Evolutionary conservation across 2,329 filamentous ascomycete species (phyloP).

Genomic region (Trichothecium sympodiale): DNA sequence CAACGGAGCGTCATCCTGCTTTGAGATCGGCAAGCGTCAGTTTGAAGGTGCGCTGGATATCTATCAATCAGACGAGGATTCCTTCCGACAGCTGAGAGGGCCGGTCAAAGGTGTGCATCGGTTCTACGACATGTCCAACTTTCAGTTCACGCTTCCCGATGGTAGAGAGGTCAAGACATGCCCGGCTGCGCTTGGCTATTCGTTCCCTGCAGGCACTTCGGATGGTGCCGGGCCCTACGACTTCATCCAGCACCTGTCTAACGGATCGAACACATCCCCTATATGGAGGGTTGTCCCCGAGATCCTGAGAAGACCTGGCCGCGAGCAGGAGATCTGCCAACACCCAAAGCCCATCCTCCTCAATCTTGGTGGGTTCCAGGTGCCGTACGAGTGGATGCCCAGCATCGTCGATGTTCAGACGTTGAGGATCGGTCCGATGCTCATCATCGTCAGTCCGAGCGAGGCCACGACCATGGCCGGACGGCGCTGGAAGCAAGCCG

Average conservation of each 20-base stretch:
- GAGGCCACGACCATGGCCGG: slow-evolving; percentile 92
- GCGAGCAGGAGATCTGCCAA: slow-evolving; percentile 66
- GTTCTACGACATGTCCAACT: slow-evolving; percentile 72
- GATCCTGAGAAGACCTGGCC: slow-evolving; percentile 57
- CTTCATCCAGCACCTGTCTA: slow-evolving; percentile 77
- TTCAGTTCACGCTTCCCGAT: slow-evolving; percentile 62
- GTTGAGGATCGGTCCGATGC: slow-evolving; percentile 70
- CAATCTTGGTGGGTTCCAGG: slow-evolving; percentile 70
- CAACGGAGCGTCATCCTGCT: slow-evolving; percentile 62
- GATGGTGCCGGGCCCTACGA: slow-evolving; percentile 89
- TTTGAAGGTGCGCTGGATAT: slow-evolving; percentile 43
- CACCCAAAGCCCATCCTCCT: slow-evolving; percentile 74
- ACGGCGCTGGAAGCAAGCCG: slow-evolving; percentile 69
- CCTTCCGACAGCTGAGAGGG: slow-evolving; percentile 43
- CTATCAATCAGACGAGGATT: slow-evolving; percentile 34
- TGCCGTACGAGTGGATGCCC: slow-evolving; percentile 78
- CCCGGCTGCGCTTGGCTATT: slow-evolving; percentile 79
- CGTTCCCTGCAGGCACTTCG: slow-evolving; percentile 84
- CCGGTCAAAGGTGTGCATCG: slow-evolving; percentile 74
- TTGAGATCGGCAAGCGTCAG: slow-evolving; percentile 64
- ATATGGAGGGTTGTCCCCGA: slow-evolving; percentile 70
- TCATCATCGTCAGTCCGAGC: slow-evolving; percentile 75
- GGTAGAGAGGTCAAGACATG: slow-evolving; percentile 64
- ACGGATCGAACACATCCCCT: slow-evolving; percentile 55
- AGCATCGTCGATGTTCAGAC: slow-evolving; percentile 86